Conservation (phyloP, 2,329 filamentous ascomycete species). For the Paracoccidioides lutzii region DNA sequence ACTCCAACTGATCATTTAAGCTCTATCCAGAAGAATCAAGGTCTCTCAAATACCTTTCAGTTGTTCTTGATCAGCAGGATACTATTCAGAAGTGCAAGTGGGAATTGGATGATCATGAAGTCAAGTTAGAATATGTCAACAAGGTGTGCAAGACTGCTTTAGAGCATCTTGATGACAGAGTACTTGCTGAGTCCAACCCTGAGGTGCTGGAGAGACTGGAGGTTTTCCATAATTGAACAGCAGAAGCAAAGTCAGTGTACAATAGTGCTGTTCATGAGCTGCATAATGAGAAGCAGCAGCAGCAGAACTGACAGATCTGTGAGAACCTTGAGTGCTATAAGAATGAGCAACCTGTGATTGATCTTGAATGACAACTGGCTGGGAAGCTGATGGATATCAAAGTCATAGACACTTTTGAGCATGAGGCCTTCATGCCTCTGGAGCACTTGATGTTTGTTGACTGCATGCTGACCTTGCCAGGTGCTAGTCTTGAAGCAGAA, state of each 20-base stretch:
- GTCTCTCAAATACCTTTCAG: constrained; percentile 15
- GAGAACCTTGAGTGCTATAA: constrained; percentile 17
- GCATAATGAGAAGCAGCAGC: constrained; percentile 12
- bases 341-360: constrained; percentile 18
- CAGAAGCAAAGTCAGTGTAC: constrained; percentile 9
- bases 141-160: constrained; percentile 10
- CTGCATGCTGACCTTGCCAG: constrained; percentile 15
- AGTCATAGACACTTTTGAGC: constrained; percentile 14
- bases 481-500: constrained; percentile 15
- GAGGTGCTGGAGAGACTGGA: constrained; percentile 10
- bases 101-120: constrained; percentile 9
- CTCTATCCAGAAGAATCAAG: constrained; percentile 14
- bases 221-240: constrained; percentile 5
- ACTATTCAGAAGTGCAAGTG: constrained; percentile 11
- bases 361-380: constrained; percentile 15
- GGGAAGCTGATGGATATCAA: constrained; percentile 16
- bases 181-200: constrained; percentile 4
- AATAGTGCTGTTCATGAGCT: constrained; percentile 10
- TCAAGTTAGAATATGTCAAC: constrained; percentile 10
- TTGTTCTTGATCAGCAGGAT: constrained; percentile 10
- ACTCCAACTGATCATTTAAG: constrained; percentile 15
- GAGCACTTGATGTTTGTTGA: constrained; percentile 16
- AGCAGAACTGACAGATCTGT: constrained; percentile 12
- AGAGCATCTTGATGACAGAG: neutral
- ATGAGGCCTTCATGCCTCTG: constrained; percentile 13